A percentile compares a stretch with the other conserved stretches of the same genome.
These are phyloP conservation scores for Suillus cothurnatus DNA, from an alignment of 768 basidiomycete species.

Conservation along the genomic window DNA sequence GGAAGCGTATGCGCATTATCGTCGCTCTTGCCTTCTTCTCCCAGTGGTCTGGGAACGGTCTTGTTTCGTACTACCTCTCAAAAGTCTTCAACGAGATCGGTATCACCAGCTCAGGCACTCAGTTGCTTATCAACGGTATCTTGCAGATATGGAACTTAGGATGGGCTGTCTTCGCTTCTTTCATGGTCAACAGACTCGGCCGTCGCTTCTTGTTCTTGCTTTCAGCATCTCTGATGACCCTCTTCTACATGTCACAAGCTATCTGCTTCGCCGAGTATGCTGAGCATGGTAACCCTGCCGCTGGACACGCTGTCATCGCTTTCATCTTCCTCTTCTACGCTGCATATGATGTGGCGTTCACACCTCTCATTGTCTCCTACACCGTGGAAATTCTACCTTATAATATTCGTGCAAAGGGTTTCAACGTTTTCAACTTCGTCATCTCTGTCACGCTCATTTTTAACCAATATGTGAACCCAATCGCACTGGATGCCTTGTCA, in stretches of 20 bases:
- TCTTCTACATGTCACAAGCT: conserved; percentile 72
- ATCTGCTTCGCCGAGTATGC: conserved; percentile 62
- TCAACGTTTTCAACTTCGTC: conserved; percentile 78
- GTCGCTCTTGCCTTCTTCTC: conserved; percentile 81
- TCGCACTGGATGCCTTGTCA: conserved; percentile 60
- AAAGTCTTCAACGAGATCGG: conserved; percentile 70
- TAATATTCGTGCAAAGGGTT: conserved; percentile 82
- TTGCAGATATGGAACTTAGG: conserved; percentile 81
- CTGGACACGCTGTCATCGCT: conserved; percentile 74
- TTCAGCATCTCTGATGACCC: conserved; percentile 57
- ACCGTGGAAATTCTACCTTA: conserved; percentile 89
- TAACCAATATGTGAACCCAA: conserved; percentile 87
- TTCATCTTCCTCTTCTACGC: conserved; percentile 87
- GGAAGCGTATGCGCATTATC: conserved; percentile 76
- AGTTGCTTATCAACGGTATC: conserved; percentile 86
- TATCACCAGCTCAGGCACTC: conserved; percentile 57
- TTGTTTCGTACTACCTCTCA: conserved; percentile 82
- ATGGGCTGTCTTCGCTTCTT: conserved; percentile 60
- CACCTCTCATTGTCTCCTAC: conserved; percentile 85
- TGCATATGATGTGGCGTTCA: conserved; percentile 80
- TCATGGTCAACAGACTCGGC: conserved; percentile 65
- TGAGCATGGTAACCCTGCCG: conserved; percentile 39
- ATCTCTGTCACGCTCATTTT: conserved; percentile 83
- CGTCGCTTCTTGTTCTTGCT: conserved; percentile 72
- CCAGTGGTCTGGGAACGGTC: conserved; percentile 85